Base-by-base conservation (phyloP, 768 basidiomycete genomes). In the Mycena galopus region DNA sequence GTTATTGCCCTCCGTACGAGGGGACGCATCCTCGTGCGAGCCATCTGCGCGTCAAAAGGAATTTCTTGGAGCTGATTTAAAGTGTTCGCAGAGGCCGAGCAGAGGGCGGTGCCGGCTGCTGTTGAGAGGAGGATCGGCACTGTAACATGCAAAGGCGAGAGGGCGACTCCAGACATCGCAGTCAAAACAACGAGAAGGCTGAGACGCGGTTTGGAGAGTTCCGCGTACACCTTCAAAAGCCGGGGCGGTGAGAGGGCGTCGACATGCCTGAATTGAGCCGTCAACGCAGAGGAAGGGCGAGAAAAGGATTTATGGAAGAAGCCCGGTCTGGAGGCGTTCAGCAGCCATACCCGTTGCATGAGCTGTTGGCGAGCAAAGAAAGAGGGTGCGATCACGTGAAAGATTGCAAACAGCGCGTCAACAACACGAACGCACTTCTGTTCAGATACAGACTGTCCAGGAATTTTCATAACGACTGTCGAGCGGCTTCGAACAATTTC, bases 1-100 rank as follows among this genome's bases (percentile, higher is more conserved):
- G 90, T 90, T 73, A 99, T 91, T n/a, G 92, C 92, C 35, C 93
- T 86, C 21, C 94, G 90, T 2, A 96, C 96, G 29, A 99, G 89
- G 0, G 97, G 96, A 21, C 98, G 86, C 65, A 87, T 91, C 33
- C 97, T 90, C 0, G 98, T 99, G 56, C 98, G 90, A 0, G 91
- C 88, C 93, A 98, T 99, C 79, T 99, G 98, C 0, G 98, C 97
- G 78, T 99, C 98, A 74, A 96, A 95, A 0, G 98, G 98, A 9
- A 95, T 87, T 82, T 99, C 98, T 78, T 96, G 93, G 4, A 99
- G 84, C 81, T 99, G 96, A 82, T 99, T 99, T 77, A 98, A 86
- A 2, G 97, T 88, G 79, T 98, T 98, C 32, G 98, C 98, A 0
- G 96, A 94, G 3, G 96, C 95, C 7, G 94, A 93, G 80, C 96